Conservation (phyloP, 768 basidiomycete species). For the Rhodotorula sphaerocarpa region DNA sequence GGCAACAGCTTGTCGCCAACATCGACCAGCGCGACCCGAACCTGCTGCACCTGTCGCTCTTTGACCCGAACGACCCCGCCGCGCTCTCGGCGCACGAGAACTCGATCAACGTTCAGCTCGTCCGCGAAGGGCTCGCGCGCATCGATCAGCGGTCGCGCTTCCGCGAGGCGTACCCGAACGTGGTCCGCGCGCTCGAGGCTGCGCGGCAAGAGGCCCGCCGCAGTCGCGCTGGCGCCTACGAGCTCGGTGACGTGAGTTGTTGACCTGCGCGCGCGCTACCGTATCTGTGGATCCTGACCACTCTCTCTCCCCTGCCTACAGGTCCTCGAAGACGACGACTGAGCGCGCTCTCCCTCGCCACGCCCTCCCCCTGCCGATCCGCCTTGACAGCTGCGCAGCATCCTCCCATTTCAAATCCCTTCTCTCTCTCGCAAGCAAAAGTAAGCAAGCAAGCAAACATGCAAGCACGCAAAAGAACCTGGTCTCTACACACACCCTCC, state of each 20-base stretch:
- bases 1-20: constrained; percentile 94
- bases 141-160: constrained; percentile 60
- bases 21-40: constrained; percentile 72
- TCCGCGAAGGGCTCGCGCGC: constrained; percentile 75
- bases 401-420: background rate
- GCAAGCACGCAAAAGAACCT: no score
- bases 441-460: no score
- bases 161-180: constrained; percentile 53
- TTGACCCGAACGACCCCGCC: constrained; percentile 71
- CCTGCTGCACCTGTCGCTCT: constrained; percentile 77
- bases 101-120: constrained; percentile 79
- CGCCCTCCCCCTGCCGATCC: background rate
- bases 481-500: no score
- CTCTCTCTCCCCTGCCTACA: background rate
- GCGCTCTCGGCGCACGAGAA: constrained; percentile 61
- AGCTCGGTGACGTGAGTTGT: constrained; percentile 31
- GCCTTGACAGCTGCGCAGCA: background rate
- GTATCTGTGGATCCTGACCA: background rate
- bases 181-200: constrained; percentile 59
- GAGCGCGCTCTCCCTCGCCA: background rate
- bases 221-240: constrained; percentile 33
- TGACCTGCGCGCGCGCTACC: background rate
- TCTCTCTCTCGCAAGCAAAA: background rate
- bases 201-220: constrained; percentile 60
- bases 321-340: constrained; percentile 31